Base-by-base conservation (phyloP, 1,139 yeast genomes). In the Suhomyces bolitotheri region DNA sequence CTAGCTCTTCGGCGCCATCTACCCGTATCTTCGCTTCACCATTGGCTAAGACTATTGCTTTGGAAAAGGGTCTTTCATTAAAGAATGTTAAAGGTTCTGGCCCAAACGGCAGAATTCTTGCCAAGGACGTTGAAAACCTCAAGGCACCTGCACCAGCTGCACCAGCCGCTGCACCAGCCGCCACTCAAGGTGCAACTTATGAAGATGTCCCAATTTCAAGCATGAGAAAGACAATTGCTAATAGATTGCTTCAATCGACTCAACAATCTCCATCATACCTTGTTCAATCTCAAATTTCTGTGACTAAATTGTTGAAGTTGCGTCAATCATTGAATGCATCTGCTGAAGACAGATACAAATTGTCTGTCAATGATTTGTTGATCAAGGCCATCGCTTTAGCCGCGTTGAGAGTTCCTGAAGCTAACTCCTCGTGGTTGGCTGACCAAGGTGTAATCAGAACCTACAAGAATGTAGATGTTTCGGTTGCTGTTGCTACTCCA, bases 401-500 rank as follows among this genome's bases (percentile, higher is more conserved):
- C 38, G 80, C 88, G 45, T 74, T 75, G 62, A 81, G 92, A 67
- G 96, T 90, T 32, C 98, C 98, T 46, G 90, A 83, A 54, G 96
- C 82, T 53, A 92, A 94, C 73, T 78, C 97, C 25, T 85, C 92
- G 60, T 92, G 97, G 95, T 76, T 92, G 55, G 96, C 85, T 58
- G 71, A 76, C 30, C 83, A 90, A 70, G 89, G 90, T 48, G 82
- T 92, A 53, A 86, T 94, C 55, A 87, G 99, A 73, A 90, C 86
- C 68, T 92, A 81, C 77, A 73, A 76, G 58, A 83, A 81, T 54
- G 97, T 90, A 43, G 99, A 92, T 60, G 95, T 92, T 41, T 89
- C 97, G 19, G 97, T 92, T 44, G 99, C 99, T 29, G 99, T 92
- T 47, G 95, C 98, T 44, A 92, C 98, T 14, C 97, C 97, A 62